Base-by-base conservation (phyloP, 2,329 filamentous ascomycete genomes). In the Penicillium glabrum region DNA sequence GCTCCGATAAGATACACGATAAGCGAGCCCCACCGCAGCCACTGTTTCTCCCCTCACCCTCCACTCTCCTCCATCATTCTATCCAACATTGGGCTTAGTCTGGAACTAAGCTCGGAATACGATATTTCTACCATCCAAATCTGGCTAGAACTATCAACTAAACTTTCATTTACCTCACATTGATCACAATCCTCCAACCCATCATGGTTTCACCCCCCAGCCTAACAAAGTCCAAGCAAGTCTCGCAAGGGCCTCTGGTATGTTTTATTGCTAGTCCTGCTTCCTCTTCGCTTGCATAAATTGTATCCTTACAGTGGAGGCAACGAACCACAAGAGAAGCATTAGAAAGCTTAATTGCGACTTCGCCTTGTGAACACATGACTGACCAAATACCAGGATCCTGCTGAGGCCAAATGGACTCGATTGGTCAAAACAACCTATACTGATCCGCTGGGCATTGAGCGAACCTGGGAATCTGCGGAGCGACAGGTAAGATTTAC, bases 391-490 rank as follows among this genome's bases (percentile, higher is more conserved):
- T 19, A 47, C 56, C 37, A 77, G 75, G 68, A 73, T 46, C 66
- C 72, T 33, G 60, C 64, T 16, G 74, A 78, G 52, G 75, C 77
- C 37, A 72, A 67, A 65, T 80, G 77, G 77, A 69, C 74, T 44
- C 68, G 70, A 58, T 61, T 79, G 52, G 68, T 77, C 29, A 78
- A 77, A 57, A 74, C 72, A 11, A 77, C 70, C 3, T 80, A 79
- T 59, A 63, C 62, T 31, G 77, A 79, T 58, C 77, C 77, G 0
- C 61, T 74, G 24, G 77, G 77, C 5, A 69, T 75, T 8, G 61
- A 75, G 54, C 68, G 77, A 51, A 74, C 72, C 16, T 80, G 77
- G 77, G 77, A 80, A 60, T 75, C 75, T 7, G 75, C 75, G 5
- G 77, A 79, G 60, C 67, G 77, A 56, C 72, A 72, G 70, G 77